phyloP scores from a whole-genome alignment of 2,329 filamentous ascomycete species.

The Colletotrichum sp. region DNA sequence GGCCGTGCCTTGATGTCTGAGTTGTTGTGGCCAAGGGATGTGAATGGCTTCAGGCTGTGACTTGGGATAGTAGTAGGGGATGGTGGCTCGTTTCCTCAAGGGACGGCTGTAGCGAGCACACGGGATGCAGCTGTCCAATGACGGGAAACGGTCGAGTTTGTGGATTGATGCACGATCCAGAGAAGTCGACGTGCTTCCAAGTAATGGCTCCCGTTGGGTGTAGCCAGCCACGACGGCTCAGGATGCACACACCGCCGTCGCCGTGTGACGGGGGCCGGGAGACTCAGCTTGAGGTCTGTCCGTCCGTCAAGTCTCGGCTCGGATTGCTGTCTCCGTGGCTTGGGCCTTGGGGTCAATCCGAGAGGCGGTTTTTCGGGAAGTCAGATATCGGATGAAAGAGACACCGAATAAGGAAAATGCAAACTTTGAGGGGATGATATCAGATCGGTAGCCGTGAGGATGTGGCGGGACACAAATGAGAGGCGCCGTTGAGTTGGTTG shows the following conservation, averaged over 20 bases:
- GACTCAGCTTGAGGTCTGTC: not conserved
- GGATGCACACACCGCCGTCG: constrained; percentile 3
- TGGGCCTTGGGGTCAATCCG: not conserved
- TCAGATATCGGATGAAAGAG: not conserved
- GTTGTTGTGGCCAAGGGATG: not conserved
- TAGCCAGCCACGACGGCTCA: not conserved
- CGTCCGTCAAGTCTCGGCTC: constrained; percentile 1
- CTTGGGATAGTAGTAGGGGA: not conserved
- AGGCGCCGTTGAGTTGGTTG: not conserved
- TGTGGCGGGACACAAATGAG: not conserved
- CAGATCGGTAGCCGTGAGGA: not conserved
- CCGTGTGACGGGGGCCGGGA: not conserved
- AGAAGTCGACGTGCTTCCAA: not conserved
- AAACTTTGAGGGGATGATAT: not conserved
- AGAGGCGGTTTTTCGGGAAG: not conserved
- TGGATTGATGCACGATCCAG: not conserved
- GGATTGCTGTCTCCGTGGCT: not conserved
- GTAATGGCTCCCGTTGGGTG: not conserved
- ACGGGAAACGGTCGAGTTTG: not conserved
- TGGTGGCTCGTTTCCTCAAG: not conserved
- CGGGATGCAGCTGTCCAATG: constrained; percentile 10
- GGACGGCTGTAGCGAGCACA: constrained; percentile 6
- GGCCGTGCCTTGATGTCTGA: constrained; percentile 6
- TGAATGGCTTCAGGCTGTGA: not conserved
- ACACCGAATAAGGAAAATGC: not conserved